These are phyloP conservation scores for Pseudogymnoascus sp. DNA, from an alignment of 2,329 filamentous ascomycete species.

Conservation along the genomic window DNA sequence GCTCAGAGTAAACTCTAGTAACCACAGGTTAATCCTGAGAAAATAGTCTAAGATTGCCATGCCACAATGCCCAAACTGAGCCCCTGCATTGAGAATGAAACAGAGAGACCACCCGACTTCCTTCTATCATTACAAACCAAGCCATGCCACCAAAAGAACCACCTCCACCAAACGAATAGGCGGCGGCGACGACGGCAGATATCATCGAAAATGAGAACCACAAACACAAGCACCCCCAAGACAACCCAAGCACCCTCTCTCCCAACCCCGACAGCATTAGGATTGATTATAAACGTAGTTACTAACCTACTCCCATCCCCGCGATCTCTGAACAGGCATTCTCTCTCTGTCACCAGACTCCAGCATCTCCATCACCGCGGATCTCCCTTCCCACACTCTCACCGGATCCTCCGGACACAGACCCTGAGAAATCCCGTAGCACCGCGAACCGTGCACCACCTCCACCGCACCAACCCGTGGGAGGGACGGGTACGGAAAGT, in stretches of 20 bases:
- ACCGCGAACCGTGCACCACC: background rate
- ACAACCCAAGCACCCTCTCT: too few relatives aligned
- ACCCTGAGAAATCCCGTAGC: too few relatives aligned
- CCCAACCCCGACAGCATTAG: too few relatives aligned
- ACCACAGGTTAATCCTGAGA: background rate
- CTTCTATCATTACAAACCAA: background rate
- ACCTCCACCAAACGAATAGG: background rate
- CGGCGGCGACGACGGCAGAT: background rate
- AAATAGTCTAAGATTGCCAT: background rate
- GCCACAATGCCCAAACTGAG: background rate
- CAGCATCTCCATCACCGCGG: too few relatives aligned
- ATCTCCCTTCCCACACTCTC: too few relatives aligned
- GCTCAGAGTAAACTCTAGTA: background rate
- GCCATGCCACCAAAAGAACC: background rate
- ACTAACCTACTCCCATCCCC: too few relatives aligned
- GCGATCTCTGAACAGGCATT: too few relatives aligned
- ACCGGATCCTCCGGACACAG: too few relatives aligned
- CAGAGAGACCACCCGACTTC: background rate
- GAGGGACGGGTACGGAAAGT: background rate
- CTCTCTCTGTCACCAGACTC: too few relatives aligned
- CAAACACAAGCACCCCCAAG: background rate
- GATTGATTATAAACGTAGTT: too few relatives aligned
- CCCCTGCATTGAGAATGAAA: background rate
- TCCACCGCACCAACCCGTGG: too few relatives aligned
- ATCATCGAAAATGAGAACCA: background rate